Conservation (phyloP, 441 rosid species). For the Gossypium aridum region DNA sequence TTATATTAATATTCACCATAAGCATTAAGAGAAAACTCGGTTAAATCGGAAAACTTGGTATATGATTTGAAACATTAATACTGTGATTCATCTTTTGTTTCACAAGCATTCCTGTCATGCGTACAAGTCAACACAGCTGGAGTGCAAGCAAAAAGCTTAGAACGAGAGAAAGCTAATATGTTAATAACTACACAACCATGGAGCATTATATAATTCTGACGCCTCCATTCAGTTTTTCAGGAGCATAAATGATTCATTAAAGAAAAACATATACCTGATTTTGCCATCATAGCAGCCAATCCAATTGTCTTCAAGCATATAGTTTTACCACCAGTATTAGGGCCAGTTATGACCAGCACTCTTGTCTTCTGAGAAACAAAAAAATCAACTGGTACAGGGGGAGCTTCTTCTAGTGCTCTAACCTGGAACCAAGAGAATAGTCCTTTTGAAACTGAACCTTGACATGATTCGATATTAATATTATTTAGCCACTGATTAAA, state of each 20-base stretch:
- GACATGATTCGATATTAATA: not conserved
- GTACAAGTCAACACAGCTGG: not conserved
- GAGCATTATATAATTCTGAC: not conserved
- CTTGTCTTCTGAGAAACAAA: conserved; percentile 54
- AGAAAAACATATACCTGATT: conserved; percentile 52
- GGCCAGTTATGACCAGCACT: conserved; percentile 92
- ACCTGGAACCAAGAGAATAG: conserved; percentile 37
- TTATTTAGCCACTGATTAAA: not conserved
- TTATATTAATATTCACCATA: not conserved
- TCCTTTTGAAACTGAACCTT: not conserved
- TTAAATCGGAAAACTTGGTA: not conserved
- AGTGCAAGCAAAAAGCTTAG: not conserved
- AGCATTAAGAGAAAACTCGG: not conserved
- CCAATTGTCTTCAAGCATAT: conserved; percentile 88
- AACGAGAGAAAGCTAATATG: not conserved
- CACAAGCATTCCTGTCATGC: not conserved
- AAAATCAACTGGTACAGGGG: conserved; percentile 78
- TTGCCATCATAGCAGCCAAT: conserved; percentile 96
- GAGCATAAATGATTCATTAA: not conserved
- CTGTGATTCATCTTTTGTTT: not conserved
- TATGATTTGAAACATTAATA: not conserved
- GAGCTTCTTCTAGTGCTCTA: conserved; percentile 38
- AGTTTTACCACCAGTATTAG: conserved; percentile 97
- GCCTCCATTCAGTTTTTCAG: not conserved
- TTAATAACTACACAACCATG: not conserved